Base-by-base conservation (phyloP, 2,329 filamentous ascomycete species). In the Lecanoromycetidae sp. region DNA sequence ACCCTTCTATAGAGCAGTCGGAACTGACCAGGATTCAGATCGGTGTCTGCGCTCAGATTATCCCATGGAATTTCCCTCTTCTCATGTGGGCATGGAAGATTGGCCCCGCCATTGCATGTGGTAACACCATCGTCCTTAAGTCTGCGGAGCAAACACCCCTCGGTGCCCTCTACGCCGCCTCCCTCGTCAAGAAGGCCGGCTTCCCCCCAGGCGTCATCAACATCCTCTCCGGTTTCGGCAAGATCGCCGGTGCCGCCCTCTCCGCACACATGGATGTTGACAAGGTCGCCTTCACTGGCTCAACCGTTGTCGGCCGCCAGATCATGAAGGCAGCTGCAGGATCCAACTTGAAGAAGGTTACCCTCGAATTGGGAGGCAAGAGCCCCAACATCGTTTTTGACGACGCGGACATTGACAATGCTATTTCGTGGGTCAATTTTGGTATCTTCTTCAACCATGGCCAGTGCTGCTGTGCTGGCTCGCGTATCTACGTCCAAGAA, bases 401-500 rank as follows among this genome's bases (percentile, higher is more conserved):
- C 33, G 69, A 72, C 52, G 67, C 65, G 53, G 64, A 75, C 54
- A 58, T 74, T 13, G 64, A 71, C 20, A 61, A 67, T 35, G 70
- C 68, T 12, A 65, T 64, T 10, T 57, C 56, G 5, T 62, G 60
- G 59, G 59, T 61, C 50, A 61, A 63, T 51, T 59, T 60, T 10
- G 60, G 61, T 42, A 61, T 63, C 43, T 60, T 61, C 66, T 76
- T 70, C 66, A 76, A 77, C 67, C 71, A 76, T 61, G 74, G 73
- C 58, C 75, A 77, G 63, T 74, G 71, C 67, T 77, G 75, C 70
- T 87, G 82, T 61, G 84, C 84, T 52, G 84, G 84, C 56, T 87
- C 83, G 53, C 81, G 86, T 60, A 76, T 93, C 64, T 88, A 86
- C 67, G 86, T 93, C 44, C 85, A 93, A 65, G 85, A 91, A 60